These are phyloP conservation scores for Cystobasidium tubakii DNA, from an alignment of 768 basidiomycete species.

Conservation along the genomic window DNA sequence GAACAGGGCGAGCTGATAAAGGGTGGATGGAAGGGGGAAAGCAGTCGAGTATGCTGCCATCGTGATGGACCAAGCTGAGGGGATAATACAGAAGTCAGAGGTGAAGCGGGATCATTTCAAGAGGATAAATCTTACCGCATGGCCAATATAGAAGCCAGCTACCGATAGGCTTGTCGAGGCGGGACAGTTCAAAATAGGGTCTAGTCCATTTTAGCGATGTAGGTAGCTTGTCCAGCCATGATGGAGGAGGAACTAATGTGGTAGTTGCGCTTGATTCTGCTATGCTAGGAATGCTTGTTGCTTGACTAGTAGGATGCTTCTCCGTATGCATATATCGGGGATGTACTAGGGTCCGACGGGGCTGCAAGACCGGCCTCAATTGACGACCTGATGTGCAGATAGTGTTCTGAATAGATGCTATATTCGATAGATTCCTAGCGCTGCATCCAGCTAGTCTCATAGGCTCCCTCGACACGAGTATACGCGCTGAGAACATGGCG, in stretches of 20 bases:
- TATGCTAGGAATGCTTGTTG: background rate
- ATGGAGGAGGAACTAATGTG: conserved; percentile 10
- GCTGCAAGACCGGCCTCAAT: background rate
- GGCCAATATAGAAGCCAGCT: conserved; percentile 86
- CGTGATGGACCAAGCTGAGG: conserved; percentile 89
- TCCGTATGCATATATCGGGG: background rate
- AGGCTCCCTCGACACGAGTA: background rate
- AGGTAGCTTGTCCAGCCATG: conserved; percentile 33
- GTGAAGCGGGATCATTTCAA: too few species aligned
- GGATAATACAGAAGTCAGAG: background rate
- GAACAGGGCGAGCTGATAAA: conserved; percentile 74
- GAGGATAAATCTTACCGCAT: conserved; percentile 61
- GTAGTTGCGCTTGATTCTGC: background rate
- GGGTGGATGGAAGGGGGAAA: conserved; percentile 61
- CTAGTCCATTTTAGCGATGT: conserved; percentile 14
- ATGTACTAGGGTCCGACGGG: background rate
- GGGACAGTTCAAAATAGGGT: conserved; percentile 79
- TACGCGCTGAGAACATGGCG: conserved; percentile 2
- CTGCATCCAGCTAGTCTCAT: background rate
- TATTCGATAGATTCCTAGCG: background rate
- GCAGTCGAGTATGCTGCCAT: conserved; percentile 83
- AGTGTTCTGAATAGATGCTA: background rate
- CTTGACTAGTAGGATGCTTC: background rate
- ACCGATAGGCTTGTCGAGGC: conserved; percentile 95
- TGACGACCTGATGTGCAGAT: background rate